Percentiles rank a stretch among this genome's conserved stretches.
Conservation (phyloP, 345 rosid genomes). For the Linum trigynum region DNA sequence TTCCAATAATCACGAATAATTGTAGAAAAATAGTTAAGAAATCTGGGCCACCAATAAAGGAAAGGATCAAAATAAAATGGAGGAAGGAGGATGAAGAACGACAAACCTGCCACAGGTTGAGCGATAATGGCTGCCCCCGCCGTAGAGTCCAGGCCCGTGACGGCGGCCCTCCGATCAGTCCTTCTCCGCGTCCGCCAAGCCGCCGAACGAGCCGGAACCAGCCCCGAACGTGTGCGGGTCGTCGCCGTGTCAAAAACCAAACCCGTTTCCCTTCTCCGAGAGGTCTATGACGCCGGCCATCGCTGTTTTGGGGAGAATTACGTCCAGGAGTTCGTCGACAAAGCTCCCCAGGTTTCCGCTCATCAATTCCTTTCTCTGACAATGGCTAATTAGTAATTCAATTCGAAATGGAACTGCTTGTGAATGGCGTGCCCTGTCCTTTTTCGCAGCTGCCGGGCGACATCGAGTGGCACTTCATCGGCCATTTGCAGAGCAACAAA, state of each 20-base stretch:
- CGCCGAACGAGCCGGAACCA: slow-evolving; percentile 46
- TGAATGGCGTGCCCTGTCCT: too few species aligned
- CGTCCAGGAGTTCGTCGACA: slow-evolving; percentile 74
- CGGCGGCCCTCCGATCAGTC: slow-evolving; percentile 59
- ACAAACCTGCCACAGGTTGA: too few species aligned
- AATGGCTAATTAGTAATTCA: background rate
- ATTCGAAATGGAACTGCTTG: background rate
- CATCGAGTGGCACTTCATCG: slow-evolving; percentile 82
- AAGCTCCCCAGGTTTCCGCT: slow-evolving; percentile 64
- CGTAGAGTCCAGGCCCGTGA: slow-evolving; percentile 8
- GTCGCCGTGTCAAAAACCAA: slow-evolving; percentile 83
- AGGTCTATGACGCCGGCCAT: slow-evolving; percentile 83
- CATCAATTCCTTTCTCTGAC: background rate
- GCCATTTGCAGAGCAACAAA: slow-evolving; percentile 92
- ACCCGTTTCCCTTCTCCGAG: slow-evolving; percentile 71
- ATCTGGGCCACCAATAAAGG: too few species aligned
- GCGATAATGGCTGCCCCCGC: slow-evolving; percentile 16
- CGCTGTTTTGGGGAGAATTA: slow-evolving; percentile 85
- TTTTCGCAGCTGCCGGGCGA: slow-evolving; percentile 64
- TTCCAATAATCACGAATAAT: too few species aligned
- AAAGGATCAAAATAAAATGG: too few species aligned
- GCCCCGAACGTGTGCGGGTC: slow-evolving; percentile 46
- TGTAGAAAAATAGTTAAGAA: too few species aligned
- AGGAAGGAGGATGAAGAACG: too few species aligned
- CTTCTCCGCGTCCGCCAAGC: slow-evolving; percentile 58